Evolutionary conservation across 306 rosid genomes (phyloP).

Genomic region (Fragaria ananassa): DNA sequence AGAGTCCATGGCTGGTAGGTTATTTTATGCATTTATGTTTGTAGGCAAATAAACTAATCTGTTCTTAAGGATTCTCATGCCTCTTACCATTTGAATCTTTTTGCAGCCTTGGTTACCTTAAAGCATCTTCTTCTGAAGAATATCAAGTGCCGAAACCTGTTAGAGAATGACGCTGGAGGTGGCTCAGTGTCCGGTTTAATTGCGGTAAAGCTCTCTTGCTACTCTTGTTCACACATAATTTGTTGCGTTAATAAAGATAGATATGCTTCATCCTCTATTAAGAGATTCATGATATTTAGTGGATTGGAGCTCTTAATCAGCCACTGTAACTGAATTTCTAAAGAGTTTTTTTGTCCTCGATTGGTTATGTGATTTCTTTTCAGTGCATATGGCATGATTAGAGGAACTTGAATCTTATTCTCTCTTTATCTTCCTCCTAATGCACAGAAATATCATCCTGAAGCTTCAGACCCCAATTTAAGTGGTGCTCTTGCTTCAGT

Average conservation of each 20-base stretch:
- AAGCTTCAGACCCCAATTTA: slow-evolving; percentile 81
- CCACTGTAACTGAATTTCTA: background rate
- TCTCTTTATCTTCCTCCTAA: background rate
- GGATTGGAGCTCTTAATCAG: background rate
- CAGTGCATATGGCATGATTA: background rate
- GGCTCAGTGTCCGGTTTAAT: slow-evolving; percentile 81
- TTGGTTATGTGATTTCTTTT: background rate
- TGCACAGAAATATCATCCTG: slow-evolving; percentile 81
- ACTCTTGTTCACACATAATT: background rate
- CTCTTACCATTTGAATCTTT: slow-evolving; percentile 25
- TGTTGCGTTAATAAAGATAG: background rate
- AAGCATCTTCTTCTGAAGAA: slow-evolving; percentile 93
- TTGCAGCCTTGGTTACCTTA: slow-evolving; percentile 82
- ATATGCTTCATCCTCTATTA: background rate
- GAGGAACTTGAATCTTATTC: background rate
- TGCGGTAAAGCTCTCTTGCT: slow-evolving; percentile 48
- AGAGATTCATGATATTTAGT: slow-evolving; percentile 1
- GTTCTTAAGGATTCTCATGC: background rate
- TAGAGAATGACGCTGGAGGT: slow-evolving; percentile 95
- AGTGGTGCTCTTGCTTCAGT: slow-evolving; percentile 97
- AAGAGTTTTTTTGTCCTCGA: background rate
- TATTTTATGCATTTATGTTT: slow-evolving; percentile 14
- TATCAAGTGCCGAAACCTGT: slow-evolving; percentile 83
- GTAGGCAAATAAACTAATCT: background rate
- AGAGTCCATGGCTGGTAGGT: slow-evolving; percentile 86